Evolutionary conservation across 495 filamentous ascomycete species (phyloP).

Genomic region (Thozetella sp.): DNA sequence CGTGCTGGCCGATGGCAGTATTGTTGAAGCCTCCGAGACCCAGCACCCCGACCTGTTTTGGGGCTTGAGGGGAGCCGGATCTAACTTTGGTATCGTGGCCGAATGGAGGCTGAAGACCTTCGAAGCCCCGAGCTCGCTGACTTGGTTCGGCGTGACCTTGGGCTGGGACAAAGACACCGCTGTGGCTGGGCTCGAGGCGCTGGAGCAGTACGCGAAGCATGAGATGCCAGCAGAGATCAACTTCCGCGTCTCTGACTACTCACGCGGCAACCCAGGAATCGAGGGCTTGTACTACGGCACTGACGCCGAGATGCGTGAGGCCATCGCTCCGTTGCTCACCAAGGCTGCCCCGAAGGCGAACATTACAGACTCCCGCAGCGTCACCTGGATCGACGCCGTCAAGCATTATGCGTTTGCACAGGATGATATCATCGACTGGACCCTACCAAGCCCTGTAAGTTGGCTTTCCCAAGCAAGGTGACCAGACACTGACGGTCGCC

Average conservation of each 20-base stretch:
- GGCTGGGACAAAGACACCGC: constrained; percentile 22
- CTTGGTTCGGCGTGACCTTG: constrained; percentile 31
- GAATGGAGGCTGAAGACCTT: constrained; percentile 36
- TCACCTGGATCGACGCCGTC: constrained; percentile 29
- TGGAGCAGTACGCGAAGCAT: constrained; percentile 29
- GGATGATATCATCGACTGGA: constrained; percentile 16
- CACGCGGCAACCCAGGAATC: constrained; percentile 26
- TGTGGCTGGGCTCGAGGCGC: constrained; percentile 26
- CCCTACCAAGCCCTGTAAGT: constrained; percentile 13
- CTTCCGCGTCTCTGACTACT: constrained; percentile 35
- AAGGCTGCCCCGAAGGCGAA: constrained; percentile 20
- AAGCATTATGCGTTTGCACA: constrained; percentile 31
- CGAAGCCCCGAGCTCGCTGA: constrained; percentile 31
- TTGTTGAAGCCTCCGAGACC: constrained; percentile 15
- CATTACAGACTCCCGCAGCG: constrained; percentile 18
- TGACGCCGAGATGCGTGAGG: constrained; percentile 24
- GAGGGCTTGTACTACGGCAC: constrained; percentile 36
- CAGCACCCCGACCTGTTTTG: constrained; percentile 34
- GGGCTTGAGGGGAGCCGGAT: constrained; percentile 31
- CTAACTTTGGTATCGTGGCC: constrained; percentile 36
- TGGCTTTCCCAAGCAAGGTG: constrained; percentile 4
- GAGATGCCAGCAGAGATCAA: constrained; percentile 36
- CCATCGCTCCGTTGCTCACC: constrained; percentile 27
- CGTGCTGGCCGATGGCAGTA: constrained; percentile 61
- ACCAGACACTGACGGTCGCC: constrained; percentile 23